These are phyloP conservation scores for Trichoderma hamatum DNA, from an alignment of 2,329 filamentous ascomycete genomes.

Conservation along the genomic window DNA sequence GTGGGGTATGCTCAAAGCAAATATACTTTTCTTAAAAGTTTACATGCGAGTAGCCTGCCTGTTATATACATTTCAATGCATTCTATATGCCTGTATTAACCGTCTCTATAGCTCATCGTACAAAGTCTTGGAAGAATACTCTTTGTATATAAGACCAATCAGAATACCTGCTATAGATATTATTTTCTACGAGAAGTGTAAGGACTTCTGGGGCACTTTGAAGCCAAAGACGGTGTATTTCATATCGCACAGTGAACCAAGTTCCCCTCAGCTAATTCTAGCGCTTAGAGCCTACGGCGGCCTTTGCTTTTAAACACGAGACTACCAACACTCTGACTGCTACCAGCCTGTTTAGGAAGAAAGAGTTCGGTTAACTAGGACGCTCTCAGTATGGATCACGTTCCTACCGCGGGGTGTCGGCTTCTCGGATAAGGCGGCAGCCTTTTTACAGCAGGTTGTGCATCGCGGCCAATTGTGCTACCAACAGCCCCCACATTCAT, in stretches of 20 bases:
- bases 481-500: not conserved
- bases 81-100: not conserved
- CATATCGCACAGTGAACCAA: not conserved
- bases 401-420: not conserved
- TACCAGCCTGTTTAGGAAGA: not conserved
- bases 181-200: not conserved
- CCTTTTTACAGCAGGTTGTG: not conserved
- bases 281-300: not conserved
- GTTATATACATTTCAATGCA: not conserved
- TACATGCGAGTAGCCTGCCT: not conserved
- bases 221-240: not conserved
- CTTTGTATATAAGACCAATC: not conserved
- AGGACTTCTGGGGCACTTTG: not conserved
- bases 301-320: not conserved
- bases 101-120: not conserved
- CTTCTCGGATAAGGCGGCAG: slow-evolving; percentile 18
- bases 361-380: not conserved
- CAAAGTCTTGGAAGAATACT: not conserved
- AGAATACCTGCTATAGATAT: not conserved
- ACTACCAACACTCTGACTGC: not conserved
- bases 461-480: not conserved
- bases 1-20: not conserved
- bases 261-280: not conserved
- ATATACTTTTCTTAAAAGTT: not conserved
- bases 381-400: not conserved